Percentiles rank a stretch among this genome's conserved stretches.
phyloP scores from a whole-genome alignment of 306 rosid species.

The Sindora glabra region DNA sequence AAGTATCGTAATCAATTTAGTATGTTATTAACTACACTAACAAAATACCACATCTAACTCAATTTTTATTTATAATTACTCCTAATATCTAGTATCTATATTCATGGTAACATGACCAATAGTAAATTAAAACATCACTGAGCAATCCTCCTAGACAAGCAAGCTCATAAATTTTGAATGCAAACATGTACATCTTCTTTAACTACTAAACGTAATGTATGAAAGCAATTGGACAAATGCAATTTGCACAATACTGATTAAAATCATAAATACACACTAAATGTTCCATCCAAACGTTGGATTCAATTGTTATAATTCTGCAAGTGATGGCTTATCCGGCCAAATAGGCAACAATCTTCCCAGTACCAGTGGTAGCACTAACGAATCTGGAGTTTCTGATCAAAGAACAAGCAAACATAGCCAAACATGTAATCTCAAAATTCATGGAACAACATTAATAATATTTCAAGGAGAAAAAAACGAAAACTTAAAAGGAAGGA shows the following conservation, averaged over 20 bases:
- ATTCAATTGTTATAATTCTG: conserved; percentile 43
- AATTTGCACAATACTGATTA: too few species aligned
- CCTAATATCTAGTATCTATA: too few species aligned
- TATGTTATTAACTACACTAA: too few species aligned
- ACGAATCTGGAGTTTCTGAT: conserved; percentile 47
- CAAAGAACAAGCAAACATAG: conserved; percentile 23
- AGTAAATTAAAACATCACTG: too few species aligned
- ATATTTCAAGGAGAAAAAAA: not conserved
- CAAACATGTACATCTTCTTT: not conserved
- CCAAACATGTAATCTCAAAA: not conserved
- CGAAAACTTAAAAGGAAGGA: conserved; percentile 30
- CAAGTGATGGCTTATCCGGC: conserved; percentile 79
- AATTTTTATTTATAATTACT: too few species aligned
- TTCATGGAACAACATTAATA: not conserved
- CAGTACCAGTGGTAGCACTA: conserved; percentile 88
- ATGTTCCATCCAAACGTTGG: conserved; percentile 75
- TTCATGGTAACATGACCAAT: too few species aligned
- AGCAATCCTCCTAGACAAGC: not conserved
- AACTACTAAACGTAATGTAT: not conserved
- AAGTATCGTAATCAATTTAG: too few species aligned
- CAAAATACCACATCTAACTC: too few species aligned
- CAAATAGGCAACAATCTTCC: conserved; percentile 76
- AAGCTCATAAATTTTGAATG: not conserved
- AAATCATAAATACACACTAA: conserved; percentile 31
- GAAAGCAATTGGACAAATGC: too few species aligned